A percentile compares a stretch with the other conserved stretches of the same genome.
Conservation (phyloP, 306 rosid genomes). For the Casuarina cunninghamiana region DNA sequence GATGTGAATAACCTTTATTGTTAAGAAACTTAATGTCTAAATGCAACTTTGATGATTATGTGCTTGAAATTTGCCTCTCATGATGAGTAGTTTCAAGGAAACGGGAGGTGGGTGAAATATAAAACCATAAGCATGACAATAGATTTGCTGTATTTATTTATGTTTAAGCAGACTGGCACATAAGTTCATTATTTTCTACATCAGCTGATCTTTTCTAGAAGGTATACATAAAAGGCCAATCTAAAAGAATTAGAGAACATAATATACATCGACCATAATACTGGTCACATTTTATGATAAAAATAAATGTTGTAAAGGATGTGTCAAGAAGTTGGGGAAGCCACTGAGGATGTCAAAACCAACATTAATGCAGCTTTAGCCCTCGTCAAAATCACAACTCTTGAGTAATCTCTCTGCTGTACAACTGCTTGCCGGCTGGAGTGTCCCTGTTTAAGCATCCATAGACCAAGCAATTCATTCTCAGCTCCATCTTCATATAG, state of each 20-base stretch:
- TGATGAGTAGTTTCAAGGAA: too few relatives aligned
- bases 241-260: conserved; percentile 5
- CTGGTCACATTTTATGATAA: conserved; percentile 26
- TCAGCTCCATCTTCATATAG: conserved; percentile 21
- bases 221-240: conserved; percentile 12
- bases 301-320: conserved; percentile 15
- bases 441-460: conserved; percentile 11
- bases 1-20: too few relatives aligned
- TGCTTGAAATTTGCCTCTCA: too few relatives aligned
- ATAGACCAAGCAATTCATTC: conserved; percentile 11
- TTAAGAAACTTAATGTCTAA: too few relatives aligned
- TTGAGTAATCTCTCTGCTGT: conserved; percentile 24
- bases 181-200: not conserved
- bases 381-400: conserved; percentile 23
- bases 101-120: too few relatives aligned
- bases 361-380: conserved; percentile 17
- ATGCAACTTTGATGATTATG: too few relatives aligned
- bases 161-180: not conserved
- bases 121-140: not conserved
- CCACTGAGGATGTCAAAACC: conserved; percentile 8
- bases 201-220: not conserved
- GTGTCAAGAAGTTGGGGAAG: conserved; percentile 1
- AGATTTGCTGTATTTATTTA: not conserved
- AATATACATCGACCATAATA: conserved; percentile 4
- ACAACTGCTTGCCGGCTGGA: conserved; percentile 13